These are phyloP conservation scores for Fusarium illudens DNA, from an alignment of 2,329 filamentous ascomycete genomes.

Conservation along the genomic window DNA sequence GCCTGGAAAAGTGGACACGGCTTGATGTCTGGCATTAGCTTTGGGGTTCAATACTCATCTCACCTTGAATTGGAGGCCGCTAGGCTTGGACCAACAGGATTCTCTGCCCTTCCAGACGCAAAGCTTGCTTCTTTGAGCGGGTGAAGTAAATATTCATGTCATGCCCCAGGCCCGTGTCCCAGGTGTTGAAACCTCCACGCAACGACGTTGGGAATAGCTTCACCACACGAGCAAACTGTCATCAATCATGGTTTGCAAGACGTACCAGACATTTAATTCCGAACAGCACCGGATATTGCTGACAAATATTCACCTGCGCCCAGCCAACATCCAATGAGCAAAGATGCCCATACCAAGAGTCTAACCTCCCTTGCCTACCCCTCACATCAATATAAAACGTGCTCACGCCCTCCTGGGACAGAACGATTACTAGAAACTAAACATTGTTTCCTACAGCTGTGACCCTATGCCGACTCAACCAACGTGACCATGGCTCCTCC, in stretches of 20 bases:
- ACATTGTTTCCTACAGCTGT: neutral
- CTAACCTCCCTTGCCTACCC: neutral
- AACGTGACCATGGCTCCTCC: conserved; percentile 13
- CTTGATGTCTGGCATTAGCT: neutral
- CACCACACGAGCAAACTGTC: neutral
- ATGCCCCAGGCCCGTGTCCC: no score
- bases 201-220: neutral
- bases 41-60: no score
- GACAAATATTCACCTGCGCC: neutral
- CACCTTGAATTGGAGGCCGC: no score
- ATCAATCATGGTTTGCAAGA: neutral
- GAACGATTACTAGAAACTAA: neutral
- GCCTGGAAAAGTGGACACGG: neutral
- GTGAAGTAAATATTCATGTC: no score
- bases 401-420: neutral
- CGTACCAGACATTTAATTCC: neutral
- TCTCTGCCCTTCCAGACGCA: no score
- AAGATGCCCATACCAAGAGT: neutral
- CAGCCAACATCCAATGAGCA: neutral
- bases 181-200: no score
- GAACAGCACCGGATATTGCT: neutral
- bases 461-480: neutral
- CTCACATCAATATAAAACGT: neutral
- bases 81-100: no score
- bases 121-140: no score